Conservation (phyloP, 1,139 yeast genomes). For the Yamadazyma blattariae region DNA sequence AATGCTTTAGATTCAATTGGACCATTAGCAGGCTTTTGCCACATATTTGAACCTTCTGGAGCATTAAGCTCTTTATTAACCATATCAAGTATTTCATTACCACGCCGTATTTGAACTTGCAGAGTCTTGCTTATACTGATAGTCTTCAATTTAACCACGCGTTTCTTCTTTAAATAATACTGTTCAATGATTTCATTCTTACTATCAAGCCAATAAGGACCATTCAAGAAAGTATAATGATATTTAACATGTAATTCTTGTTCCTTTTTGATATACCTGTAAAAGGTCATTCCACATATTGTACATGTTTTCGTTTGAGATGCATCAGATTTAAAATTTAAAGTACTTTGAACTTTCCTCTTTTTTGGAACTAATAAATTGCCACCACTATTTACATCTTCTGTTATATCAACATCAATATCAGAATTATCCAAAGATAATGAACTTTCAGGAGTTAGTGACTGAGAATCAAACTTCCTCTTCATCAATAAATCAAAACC, state of each 20-base stretch:
- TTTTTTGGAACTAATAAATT: too few species aligned
- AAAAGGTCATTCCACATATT: slow-evolving; percentile 61
- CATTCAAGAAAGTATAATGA: slow-evolving; percentile 46
- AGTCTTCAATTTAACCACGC: slow-evolving; percentile 11
- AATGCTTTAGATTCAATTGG: slow-evolving; percentile 43
- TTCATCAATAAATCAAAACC: too few species aligned
- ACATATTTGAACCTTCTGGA: slow-evolving; percentile 46
- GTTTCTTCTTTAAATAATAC: background rate
- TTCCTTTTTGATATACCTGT: slow-evolving; percentile 44
- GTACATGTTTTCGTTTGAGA: slow-evolving; percentile 36
- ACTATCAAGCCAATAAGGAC: slow-evolving; percentile 37
- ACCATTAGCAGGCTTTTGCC: slow-evolving; percentile 29
- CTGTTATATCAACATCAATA: background rate
- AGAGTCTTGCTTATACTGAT: slow-evolving; percentile 16
- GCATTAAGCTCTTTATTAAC: slow-evolving; percentile 64
- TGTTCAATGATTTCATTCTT: background rate
- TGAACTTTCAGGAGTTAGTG: background rate
- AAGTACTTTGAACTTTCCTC: slow-evolving; percentile 4
- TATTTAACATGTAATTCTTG: slow-evolving; percentile 44
- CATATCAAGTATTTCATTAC: slow-evolving; percentile 34
- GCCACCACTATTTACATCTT: too few species aligned
- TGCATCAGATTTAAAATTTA: slow-evolving; percentile 6
- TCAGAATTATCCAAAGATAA: background rate
- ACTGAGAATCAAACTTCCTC: background rate
- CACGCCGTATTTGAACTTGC: slow-evolving; percentile 21